Evolutionary conservation across 1,284 basidiomycete species (phyloP), one percentile per base, ranked within the genome.

Genomic region (Cryptococcus maquisensis): DNA sequence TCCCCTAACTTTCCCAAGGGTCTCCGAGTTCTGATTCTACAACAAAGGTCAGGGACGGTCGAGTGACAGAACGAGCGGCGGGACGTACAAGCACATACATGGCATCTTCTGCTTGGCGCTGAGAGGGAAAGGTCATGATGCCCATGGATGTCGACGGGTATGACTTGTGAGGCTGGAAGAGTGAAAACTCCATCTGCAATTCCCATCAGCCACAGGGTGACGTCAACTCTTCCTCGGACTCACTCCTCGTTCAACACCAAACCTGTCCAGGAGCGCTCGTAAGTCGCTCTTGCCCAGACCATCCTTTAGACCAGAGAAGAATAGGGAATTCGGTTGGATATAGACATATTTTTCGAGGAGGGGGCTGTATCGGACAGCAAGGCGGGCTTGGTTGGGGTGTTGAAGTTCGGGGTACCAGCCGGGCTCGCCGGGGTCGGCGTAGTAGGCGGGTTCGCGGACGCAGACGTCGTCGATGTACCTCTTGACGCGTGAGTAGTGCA

Each of bases 401-500:
- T 59, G 57, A 15, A 59, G 42, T 32, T 59, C 57, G 21, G 57
- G 57, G 45, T 55, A 59, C 32, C 46, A 59, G 2, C 57, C 55
- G 15, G 52, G 51, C 10, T 46, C 51, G 32, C 55, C 55, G 20
- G 32, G 41, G 40, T 57, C 55, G 32, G 47, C 37, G 26, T 57
- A 57, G 23, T 32, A 57, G 9, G 51, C 23, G 15, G 57, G 57
- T 16, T 16, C n/a, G 8, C 47, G 37, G 37, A 59, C 43, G 3
- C 41, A 28, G 21, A 50, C 23, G 43, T 49, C 35, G 43, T 59
- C 57, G 6, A 52, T 46, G 41, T 44, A 52, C 2, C 57, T 36
- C 18, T 41, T 41, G 18, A 50, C 54, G 4, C 38, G 45, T 10
- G 53, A 47, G 18, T 37, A 45, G 23, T 28, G n/a, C 39, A 40